Base-by-base conservation (phyloP, 2,329 filamentous ascomycete genomes). In the Fusarium nurragi region DNA sequence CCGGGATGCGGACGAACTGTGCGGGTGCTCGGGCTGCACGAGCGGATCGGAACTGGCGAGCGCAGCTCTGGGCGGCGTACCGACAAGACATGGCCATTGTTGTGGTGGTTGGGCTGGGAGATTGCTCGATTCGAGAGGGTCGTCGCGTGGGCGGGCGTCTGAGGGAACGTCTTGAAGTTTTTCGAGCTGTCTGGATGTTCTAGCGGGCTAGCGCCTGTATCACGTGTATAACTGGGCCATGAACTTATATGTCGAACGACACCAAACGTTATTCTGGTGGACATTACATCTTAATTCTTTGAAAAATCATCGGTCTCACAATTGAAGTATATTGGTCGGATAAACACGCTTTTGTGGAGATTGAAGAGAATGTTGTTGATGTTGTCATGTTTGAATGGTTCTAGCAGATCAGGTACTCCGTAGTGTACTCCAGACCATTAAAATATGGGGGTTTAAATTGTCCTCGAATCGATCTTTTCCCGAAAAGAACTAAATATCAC, bases 51-150 rank as follows among this genome's bases (percentile, higher is more conserved):
- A 89, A 79, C 75, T 88, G 85, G 71, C 86, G 84, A 70, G 85
- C 84, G 80, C 86, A 89, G 84, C 83, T 84, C 78, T 86, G 86
- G 71, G 85, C 87, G 76, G 84, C 86, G 77, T 83, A 85, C 77
- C 87, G 83, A 78, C 84, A 88, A 70, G 87, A 83, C 75, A 86
- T 80, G 66, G 86, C 86, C 87, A 90, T 90, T 73, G 73, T 80
- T 77, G 70, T 65, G 57, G 26, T 64, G 64, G 64, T 67, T 63
- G 71, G 67, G 68, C 63, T 67, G 53, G 57, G 53, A 45, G 37
- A 60, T 62, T n/a, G 67, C 69, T 71, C 62, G 72, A 71, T 68
- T 74, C 61, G 61, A 60, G 38, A 57, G 62, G 44, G 60, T 71
- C 65, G 69, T 73, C 71, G 71, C 71, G 70, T 64, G n/a, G 32